phyloP scores from a whole-genome alignment of 495 filamentous ascomycete genomes.

The Lophiostoma macrostomum region DNA sequence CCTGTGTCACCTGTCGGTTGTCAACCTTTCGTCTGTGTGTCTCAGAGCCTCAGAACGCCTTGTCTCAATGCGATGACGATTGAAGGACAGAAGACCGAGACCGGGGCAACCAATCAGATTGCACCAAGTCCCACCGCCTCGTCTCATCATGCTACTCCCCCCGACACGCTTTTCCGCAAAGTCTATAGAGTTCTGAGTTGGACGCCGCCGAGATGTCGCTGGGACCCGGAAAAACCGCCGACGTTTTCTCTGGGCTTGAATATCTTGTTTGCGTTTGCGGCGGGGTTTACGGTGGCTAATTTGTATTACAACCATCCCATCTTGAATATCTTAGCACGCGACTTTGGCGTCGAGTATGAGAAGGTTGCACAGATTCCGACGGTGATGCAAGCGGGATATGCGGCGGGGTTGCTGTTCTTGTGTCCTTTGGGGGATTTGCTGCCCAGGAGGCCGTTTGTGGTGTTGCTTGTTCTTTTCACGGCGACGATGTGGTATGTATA shows the following conservation, averaged over 20 bases:
- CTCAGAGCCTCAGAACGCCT: too few relatives aligned
- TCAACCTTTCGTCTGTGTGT: too few relatives aligned
- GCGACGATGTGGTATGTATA: conserved; percentile 58
- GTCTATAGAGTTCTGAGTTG: conserved; percentile 46
- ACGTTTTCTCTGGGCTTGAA: conserved; percentile 59
- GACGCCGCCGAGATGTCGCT: conserved; percentile 56
- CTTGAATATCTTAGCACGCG: conserved; percentile 58
- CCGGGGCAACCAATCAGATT: too few relatives aligned
- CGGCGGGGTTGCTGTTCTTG: conserved; percentile 67
- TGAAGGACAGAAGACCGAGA: too few relatives aligned
- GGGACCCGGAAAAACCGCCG: conserved; percentile 54
- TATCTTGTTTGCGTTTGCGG: conserved; percentile 55
- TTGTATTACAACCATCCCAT: conserved; percentile 72
- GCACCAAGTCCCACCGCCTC: too few relatives aligned
- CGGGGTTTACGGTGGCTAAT: conserved; percentile 62
- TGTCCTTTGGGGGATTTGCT: conserved; percentile 79
- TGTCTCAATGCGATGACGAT: too few relatives aligned
- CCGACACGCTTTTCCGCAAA: conserved; percentile 32
- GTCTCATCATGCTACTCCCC: background rate
- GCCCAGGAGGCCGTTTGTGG: conserved; percentile 64
- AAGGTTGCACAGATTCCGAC: conserved; percentile 61
- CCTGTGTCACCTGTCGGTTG: too few relatives aligned
- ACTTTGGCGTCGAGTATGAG: conserved; percentile 56
- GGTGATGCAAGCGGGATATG: conserved; percentile 78
- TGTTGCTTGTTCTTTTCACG: conserved; percentile 63